Evolutionary conservation across 2,329 filamentous ascomycete genomes (phyloP), one percentile per base, ranked within the genome.

Genomic region (Elsinoe batatas): DNA sequence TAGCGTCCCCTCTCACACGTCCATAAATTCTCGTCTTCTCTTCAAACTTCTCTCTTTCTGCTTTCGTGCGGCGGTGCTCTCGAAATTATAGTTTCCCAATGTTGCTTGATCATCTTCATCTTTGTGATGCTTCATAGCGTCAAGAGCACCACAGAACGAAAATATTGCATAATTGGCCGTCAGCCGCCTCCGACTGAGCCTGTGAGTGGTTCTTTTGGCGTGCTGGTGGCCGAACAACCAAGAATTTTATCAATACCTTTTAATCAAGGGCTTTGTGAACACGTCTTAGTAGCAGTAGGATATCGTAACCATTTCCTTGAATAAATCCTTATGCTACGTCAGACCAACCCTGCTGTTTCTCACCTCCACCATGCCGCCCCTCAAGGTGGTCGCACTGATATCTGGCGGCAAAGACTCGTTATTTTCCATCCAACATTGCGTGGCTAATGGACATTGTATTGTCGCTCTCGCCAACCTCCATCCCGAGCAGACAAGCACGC

Each of bases 381-480:
- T 81, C 6, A 85, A 91, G 63, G 90, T 96, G 60, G 91, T 98
- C 63, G 91, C 88, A 50, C 77, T 98, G 59, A 85, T 98, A 61
- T 98, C 93, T 17, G 93, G 93, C 58, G 93, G 93, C 61, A 98
- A 98, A 73, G 93, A 98, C 74, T 96, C 91, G 61, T 85, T 98
- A 70, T 97, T 87, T 74, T 91, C 88, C 17, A 79, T 95, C 61
- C 79, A 96, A 57, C 93, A 98, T 74, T 96, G 91, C 71, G 76
- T 89, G 61, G 81, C 83, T 58, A 87, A 95, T 68, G 90, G 88
- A 20, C 91, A 97, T 71, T 79, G 79, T 60, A 76, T 98, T 46
- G 81, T 96, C 51, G 93, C 93, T 6, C 76, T 98, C 47, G 93
- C 88, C 50, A 98, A 98, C 70, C 76, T 98, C 56, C 80, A 91